Percentiles rank a stretch among this genome's conserved stretches.
phyloP scores from a whole-genome alignment of 2,329 filamentous ascomycete genomes.

The Stagonosporopsis vannaccii region DNA sequence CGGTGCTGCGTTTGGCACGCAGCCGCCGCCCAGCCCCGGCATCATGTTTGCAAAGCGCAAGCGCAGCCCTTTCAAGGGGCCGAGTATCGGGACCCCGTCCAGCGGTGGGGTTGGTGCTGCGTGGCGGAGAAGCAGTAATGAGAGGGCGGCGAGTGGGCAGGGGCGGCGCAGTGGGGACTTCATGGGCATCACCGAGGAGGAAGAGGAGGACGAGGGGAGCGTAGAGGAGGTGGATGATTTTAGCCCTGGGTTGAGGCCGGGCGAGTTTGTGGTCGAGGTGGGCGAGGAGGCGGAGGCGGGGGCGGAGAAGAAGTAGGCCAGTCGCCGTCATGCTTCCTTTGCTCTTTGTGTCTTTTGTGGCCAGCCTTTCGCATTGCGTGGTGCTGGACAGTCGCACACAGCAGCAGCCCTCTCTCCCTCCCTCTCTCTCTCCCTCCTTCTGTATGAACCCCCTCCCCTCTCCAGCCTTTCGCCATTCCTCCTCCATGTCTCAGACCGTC shows the following conservation, averaged over 20 bases:
- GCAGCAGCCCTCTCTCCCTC: no score
- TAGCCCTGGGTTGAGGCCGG: conserved; percentile 54
- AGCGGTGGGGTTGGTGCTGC: conserved; percentile 26
- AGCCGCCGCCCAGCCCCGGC: conserved; percentile 65
- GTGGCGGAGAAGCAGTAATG: conserved; percentile 20
- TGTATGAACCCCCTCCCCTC: no score
- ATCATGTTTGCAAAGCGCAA: conserved; percentile 84
- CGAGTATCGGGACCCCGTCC: conserved; percentile 57
- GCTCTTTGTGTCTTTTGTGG: no score
- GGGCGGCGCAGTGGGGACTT: conserved; percentile 77
- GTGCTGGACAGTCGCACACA: no score
- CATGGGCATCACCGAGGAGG: conserved; percentile 62
- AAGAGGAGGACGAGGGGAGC: conserved; percentile 52
- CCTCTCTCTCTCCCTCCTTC: no score
- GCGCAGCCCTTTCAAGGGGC: conserved; percentile 82
- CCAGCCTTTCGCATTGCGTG: no score
- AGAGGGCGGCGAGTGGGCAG: conserved; percentile 63
- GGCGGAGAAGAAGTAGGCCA: background rate
- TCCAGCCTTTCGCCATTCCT: no score
- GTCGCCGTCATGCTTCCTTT: no score
- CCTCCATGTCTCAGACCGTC: no score
- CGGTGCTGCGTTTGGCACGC: conserved; percentile 57
- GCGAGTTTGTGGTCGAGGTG: conserved; percentile 34
- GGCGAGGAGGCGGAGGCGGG: conserved; percentile 9
- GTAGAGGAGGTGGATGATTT: conserved; percentile 67